Base-by-base conservation (phyloP, 148 eudicot species). In the Euryodendron excelsum region DNA sequence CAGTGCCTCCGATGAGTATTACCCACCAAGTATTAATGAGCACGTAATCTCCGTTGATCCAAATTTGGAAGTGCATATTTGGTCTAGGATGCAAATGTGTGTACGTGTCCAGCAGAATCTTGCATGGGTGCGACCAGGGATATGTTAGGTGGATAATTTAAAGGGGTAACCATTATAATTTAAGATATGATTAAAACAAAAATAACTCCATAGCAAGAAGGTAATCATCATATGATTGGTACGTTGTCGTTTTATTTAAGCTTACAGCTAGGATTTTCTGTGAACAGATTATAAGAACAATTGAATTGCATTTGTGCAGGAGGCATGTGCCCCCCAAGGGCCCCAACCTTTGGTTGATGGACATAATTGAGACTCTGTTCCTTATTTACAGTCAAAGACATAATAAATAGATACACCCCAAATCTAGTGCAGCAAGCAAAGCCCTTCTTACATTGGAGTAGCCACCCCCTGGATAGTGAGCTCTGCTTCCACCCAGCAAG, bases 401-500 rank as follows among this genome's bases (percentile, higher is more conserved):
- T n/a, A n/a, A 62, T 3, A 34, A 62, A 62, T 5, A 30, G 28
- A 18, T 62, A 62, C 37, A n/a, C n/a, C n/a, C n/a, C n/a, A n/a
- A n/a, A n/a, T n/a, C n/a, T n/a, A n/a, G n/a, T n/a, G n/a, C n/a
- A n/a, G n/a, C n/a, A n/a, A n/a, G 47, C 44, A 9, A n/a, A 37
- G 33, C 28, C 11, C 48, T 37, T 37, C 15, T 66, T 66, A 66
- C 30, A 1, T 2, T 9, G 47, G 70, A 25, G 23, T 37, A 37
- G 17, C 70, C 70, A 69, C 33, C 53, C 72, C 72, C 0, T 41
- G 72, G 72, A 69, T 41, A 44, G 31, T 41, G 53, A 69, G 3
- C 53, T 69, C 33, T 44, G 33, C 72, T 41, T 44, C 72, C 17
- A 44, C 50, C 33, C 0, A 13, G 72, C 72, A 69, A 69, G 20